Conservation (phyloP, 2,329 filamentous ascomycete genomes). For the Aspergillus ibericus region DNA sequence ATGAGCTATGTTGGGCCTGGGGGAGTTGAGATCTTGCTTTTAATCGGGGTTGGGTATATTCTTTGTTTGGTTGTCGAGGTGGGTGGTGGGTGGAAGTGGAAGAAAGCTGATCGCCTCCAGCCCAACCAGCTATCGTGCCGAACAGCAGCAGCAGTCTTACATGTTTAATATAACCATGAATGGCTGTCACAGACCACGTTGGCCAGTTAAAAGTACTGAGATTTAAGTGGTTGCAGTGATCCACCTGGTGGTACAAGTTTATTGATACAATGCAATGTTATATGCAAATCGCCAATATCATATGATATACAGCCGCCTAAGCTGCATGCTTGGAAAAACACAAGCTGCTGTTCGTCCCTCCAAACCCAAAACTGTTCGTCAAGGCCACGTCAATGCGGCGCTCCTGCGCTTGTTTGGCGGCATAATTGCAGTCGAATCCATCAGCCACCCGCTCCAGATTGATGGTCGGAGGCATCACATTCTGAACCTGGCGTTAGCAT, state of each 20-base stretch:
- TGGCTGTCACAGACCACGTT: background rate
- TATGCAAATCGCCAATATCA: background rate
- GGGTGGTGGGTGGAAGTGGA: background rate
- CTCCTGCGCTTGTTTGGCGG: slow-evolving; percentile 69
- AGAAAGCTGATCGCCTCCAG: background rate
- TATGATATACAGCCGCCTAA: background rate
- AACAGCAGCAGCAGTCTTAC: background rate
- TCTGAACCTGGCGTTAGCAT: slow-evolving; percentile 50
- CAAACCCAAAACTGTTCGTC: slow-evolving; percentile 97
- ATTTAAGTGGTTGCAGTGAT: background rate
- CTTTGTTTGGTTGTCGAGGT: background rate
- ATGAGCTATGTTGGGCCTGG: background rate
- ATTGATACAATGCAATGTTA: background rate
- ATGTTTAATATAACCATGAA: background rate
- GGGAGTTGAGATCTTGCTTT: background rate
- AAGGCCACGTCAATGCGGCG: slow-evolving; percentile 71
- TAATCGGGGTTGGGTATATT: background rate
- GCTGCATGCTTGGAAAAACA: slow-evolving; percentile 58
- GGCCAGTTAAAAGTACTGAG: background rate
- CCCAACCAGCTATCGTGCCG: background rate
- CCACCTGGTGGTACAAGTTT: slow-evolving; percentile 6
- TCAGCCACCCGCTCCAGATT: slow-evolving; percentile 70
- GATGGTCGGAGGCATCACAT: slow-evolving; percentile 78
- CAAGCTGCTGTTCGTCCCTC: slow-evolving; percentile 89
- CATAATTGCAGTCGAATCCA: slow-evolving; percentile 80